Evolutionary conservation across 768 basidiomycete species (phyloP), one percentile per base, ranked within the genome.

Genomic region (Phaeolepiota aurea): DNA sequence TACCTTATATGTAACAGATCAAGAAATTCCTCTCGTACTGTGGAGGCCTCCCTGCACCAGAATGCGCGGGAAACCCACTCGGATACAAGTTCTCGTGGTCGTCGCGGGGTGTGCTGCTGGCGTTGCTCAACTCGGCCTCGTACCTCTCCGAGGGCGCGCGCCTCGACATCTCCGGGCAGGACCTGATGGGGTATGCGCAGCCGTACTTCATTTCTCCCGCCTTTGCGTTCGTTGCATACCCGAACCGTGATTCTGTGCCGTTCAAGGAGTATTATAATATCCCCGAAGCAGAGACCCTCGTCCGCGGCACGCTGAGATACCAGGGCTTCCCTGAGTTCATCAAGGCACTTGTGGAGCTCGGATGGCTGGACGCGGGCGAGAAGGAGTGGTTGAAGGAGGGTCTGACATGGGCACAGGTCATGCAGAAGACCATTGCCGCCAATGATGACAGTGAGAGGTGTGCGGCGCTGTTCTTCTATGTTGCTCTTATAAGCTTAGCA

Each of bases 31-130:
- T 85, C 41, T 92, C 88, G 0, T 96, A 90, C 75, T 98, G 94
- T 48, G 92, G 93, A 56, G 94, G 94, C 44, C 84, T 97, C 36
- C 92, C 93, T 36, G 89, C 92, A 0, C 88, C 91, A 4, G 83
- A 89, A 52, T 84, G 84, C 55, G 78, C 90, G 3, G 80, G 82
- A 54, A 99, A 98, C 68, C 92, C 96, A 2, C 82, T 98, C 42
- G 94, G 94, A 9, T 99, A 97, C 79, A 97, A 97, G 62, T 97
- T 99, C 69, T 96, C 91, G 25, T 98, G 96, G 96, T 94, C 91
- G 30, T 40, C 92, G 5, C 85, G 91, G 15, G 94, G 93, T 38
- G 92, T 93, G 32, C 82, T 99, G 41, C 84, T 97, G 50, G 94
- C 96, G 2, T 77, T 97, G 38, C 77, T 92, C 52, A 98, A 98